Base-by-base conservation (phyloP, 1,284 basidiomycete species). In the Porodaedalea pini region DNA sequence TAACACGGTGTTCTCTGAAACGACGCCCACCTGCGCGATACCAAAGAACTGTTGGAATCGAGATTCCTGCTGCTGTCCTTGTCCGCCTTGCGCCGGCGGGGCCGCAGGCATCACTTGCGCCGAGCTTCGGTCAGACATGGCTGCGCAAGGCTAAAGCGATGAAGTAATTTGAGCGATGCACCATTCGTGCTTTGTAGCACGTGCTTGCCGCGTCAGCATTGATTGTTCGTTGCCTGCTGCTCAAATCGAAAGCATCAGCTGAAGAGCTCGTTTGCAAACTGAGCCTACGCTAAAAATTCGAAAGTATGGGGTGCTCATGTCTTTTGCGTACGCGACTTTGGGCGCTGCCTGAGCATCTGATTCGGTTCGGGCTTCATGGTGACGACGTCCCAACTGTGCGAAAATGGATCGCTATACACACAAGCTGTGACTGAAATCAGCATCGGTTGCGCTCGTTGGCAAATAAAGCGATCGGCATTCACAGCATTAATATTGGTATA, bases 21-120 rank as follows among this genome's bases (percentile, higher is more conserved):
- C 4, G 8, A 4, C 32, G 39, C 50, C 41, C 27, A 60, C 59
- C 54, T 60, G 55, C 5, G 34, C 59, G 27, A 57, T 60, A 3
- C 51, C 49, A 15, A 51, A 39, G 15, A 60, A 19, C 39, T 47
- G 58, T 15, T 48, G 44, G 15, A 47, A 50, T 19, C 39, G 10
- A n/a, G 53, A 45, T 27, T 50, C 54, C 21, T 56, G 37, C 37
- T 34, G 54, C 43, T 43, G 53, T 10, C 37, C 58, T 29, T 43
- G 48, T 6, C 40, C 53, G 31, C 32, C 53, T 27, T 56, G 53
- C n/a, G 48, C 47, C 7, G 49, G 32, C 21, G 45, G 37, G 17
- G 40, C 36, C 29, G 37, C 39, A 47, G 45, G 25, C 13, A 4
- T 17, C 13, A 15, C 25, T 47, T 27, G 45, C 45, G 29, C 45